Evolutionary conservation across 495 filamentous ascomycete species (phyloP), one percentile per base, ranked within the genome.

Genomic region (Amorphotheca resinae): DNA sequence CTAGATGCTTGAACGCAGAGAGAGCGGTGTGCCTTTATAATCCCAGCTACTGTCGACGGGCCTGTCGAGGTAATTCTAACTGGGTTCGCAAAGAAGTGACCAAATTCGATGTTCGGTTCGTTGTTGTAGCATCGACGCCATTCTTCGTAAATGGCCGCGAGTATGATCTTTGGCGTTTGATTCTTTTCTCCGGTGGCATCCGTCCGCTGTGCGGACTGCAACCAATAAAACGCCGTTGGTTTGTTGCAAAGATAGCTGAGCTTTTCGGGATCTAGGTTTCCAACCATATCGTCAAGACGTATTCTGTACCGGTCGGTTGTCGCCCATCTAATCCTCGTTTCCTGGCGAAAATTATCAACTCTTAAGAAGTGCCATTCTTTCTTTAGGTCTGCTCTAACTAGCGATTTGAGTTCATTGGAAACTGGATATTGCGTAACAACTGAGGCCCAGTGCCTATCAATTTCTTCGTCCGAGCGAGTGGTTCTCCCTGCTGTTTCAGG

Each of bases 61-160:
- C 37, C 16, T 26, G 37, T 40, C 22, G 37, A 26, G 37, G 37
- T 40, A 40, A 40, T 40, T 22, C 37, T 22, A 22, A 40, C 22
- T 25, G 37, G 37, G 37, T 40, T 40, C 18, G 37, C 37, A 26
- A 40, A 40, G 22, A 40, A 40, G 22, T 40, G 37, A 22, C 37
- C 37, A 40, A 40, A 40, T 40, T 40, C 37, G 37, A 40, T 40
- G 37, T 40, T 22, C 37, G 37, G 37, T 23, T 40, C 37, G 37
- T 26, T 26, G 22, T 26, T 26, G 22, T 40, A 26, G 37, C 22
- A 40, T 40, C 37, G 37, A 26, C 18, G 22, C 37, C 37, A 40
- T 26, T 40, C 37, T n/a, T 25, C 22, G 22, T 40, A 40, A 26
- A 40, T 22, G 37, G 20, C 18, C 20, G 20, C 37, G 16, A 40